Evolutionary conservation across 495 filamentous ascomycete genomes (phyloP), one percentile per base, ranked within the genome.

Genomic region (Chaetomium fimeti): DNA sequence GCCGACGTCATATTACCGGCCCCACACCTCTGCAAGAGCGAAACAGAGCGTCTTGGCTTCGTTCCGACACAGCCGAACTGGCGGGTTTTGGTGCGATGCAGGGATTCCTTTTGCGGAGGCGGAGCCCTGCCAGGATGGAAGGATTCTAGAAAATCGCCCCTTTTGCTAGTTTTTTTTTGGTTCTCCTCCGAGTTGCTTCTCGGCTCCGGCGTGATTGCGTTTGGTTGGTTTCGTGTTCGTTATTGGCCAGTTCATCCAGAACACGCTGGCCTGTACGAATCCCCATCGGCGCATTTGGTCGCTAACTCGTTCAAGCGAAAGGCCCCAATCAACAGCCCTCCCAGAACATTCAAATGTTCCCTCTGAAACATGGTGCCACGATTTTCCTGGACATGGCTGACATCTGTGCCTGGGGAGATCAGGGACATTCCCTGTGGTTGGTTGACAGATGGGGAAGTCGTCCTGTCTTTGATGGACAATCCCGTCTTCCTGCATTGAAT

Each of bases 41-140:
- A 61, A 61, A 52, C 58, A 49, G 38, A 11, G 42, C 24, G 57
- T 22, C 15, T 59, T 45, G 57, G 58, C 24, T 22, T 49, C 13
- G 4, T 66, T 57, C 64, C 64, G 59, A 62, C 64, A 32, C 59
- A 62, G 59, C 64, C 64, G 64, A 66, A 54, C 64, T 45, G 64
- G 64, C 59, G 60, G 54, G 56, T 25, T 63, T 43, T 42, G 47
- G 18, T 13, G 24, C 12, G 36, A 28, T 9, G 49, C 58, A 52
- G 52, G 40, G 49, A 49, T 61, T 4, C 3, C 27, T 48, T 51
- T 48, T 67, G 60, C 55, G 60, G 60, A 67, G 54, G 60, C 57
- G 60, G 55, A 57, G 55, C 25, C 47, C 18, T 24, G 25, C 42
- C 29, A 57, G 55, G 60, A 56, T 57, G 38, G 65, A 66, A 60